phyloP scores from a whole-genome alignment of 2,329 filamentous ascomycete genomes.

The Conoideocrella luteorostrata region DNA sequence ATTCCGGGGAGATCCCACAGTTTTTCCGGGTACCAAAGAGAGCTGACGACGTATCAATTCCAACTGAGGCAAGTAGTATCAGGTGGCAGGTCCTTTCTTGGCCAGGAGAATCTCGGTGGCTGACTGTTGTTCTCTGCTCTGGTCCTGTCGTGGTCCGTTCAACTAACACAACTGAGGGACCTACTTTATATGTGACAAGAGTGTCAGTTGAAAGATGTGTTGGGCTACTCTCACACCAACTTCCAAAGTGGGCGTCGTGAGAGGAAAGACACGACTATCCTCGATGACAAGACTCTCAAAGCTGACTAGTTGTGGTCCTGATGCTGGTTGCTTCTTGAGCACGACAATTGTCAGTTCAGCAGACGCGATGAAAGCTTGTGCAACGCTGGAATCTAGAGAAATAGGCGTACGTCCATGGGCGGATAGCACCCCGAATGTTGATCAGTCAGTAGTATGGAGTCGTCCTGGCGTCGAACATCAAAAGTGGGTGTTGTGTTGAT shows the following conservation, averaged over 20 bases:
- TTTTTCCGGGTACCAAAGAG: constrained; percentile 4
- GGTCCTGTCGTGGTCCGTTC: not conserved
- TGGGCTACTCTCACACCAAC: no score
- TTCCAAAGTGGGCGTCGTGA: no score
- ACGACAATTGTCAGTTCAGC: not conserved
- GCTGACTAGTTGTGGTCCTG: no score
- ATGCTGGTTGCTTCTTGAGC: not conserved
- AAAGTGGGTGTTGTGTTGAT: constrained; percentile 7
- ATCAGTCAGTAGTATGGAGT: not conserved
- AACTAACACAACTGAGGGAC: no score
- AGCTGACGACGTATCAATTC: not conserved
- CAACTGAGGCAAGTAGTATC: not conserved
- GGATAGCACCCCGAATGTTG: constrained; percentile 1
- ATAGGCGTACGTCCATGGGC: constrained; percentile 4
- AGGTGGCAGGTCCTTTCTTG: not conserved
- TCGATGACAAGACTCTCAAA: no score
- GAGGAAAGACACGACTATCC: no score
- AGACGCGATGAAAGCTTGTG: not conserved
- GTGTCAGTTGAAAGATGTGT: no score
- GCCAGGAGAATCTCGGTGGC: not conserved
- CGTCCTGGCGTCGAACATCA: not conserved
- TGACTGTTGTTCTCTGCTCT: not conserved
- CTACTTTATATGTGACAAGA: no score
- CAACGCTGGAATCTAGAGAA: not conserved
- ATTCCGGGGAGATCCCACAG: constrained; percentile 9